Evolutionary conservation across 495 filamentous ascomycete species (phyloP).

Genomic region (Glonium stellatum): DNA sequence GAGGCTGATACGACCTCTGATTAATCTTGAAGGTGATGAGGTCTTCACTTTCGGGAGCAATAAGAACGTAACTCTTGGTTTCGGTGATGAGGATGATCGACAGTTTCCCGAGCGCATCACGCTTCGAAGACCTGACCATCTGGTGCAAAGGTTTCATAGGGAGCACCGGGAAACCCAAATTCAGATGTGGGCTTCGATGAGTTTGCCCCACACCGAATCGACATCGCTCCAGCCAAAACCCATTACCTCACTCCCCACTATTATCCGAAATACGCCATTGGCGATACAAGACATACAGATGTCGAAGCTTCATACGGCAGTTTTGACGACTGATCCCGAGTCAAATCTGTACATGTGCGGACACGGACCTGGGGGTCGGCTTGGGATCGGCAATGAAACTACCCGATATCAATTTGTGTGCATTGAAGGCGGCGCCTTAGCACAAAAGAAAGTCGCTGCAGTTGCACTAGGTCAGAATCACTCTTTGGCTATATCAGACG

Average conservation of each 20-base stretch:
- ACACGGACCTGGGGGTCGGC: constrained; percentile 79
- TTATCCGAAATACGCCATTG: constrained; percentile 62
- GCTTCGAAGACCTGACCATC: constrained; percentile 71
- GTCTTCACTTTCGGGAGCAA: constrained; percentile 91
- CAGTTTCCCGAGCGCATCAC: constrained; percentile 81
- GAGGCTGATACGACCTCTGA: constrained; percentile 9
- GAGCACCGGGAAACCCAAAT: constrained; percentile 30
- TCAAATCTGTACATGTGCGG: constrained; percentile 92
- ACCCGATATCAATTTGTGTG: constrained; percentile 79
- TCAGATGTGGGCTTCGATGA: constrained; percentile 26
- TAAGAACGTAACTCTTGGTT: constrained; percentile 84
- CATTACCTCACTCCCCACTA: constrained; percentile 51
- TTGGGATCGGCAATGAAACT: constrained; percentile 83
- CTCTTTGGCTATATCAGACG: constrained; percentile 70
- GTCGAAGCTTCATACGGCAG: constrained; percentile 86
- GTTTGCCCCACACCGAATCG: constrained; percentile 23
- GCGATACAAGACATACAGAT: constrained; percentile 70
- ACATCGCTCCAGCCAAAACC: constrained; percentile 27
- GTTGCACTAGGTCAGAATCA: constrained; percentile 88
- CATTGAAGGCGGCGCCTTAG: constrained; percentile 64
- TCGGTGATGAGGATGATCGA: constrained; percentile 87
- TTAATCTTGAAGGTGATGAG: constrained; percentile 64
- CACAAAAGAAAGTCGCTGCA: constrained; percentile 60
- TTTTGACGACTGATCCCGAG: constrained; percentile 83
- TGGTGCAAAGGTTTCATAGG: constrained; percentile 59